These are phyloP conservation scores for Parastagonospora nodorum DNA, from an alignment of 2,329 filamentous ascomycete genomes.

Conservation along the genomic window DNA sequence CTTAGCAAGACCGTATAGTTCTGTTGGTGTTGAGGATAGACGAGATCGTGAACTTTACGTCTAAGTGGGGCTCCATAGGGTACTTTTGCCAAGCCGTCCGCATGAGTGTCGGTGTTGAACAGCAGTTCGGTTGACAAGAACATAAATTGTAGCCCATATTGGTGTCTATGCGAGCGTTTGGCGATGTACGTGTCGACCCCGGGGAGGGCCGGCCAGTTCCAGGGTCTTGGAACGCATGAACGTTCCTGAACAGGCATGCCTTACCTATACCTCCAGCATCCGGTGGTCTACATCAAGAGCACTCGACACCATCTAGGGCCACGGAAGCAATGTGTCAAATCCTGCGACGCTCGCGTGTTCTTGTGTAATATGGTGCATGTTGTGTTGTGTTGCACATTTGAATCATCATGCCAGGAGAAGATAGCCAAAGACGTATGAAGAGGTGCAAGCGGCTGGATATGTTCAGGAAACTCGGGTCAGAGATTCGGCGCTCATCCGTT, in stretches of 20 bases:
- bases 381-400: background rate
- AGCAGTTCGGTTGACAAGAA: slow-evolving; percentile 12
- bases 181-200: background rate
- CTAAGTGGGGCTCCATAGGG: background rate
- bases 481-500: slow-evolving; percentile 5
- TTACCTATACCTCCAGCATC: too few relatives aligned
- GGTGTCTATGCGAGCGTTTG: slow-evolving; percentile 3
- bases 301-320: background rate
- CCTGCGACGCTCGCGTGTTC: background rate
- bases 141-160: background rate
- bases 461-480: background rate
- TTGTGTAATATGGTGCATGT: background rate
- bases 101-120: slow-evolving; percentile 16
- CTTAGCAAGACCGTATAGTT: background rate
- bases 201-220: background rate
- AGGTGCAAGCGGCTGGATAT: background rate
- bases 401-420: background rate
- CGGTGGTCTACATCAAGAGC: background rate
- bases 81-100: slow-evolving; percentile 1
- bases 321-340: background rate
- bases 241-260: background rate
- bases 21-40: background rate
- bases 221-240: slow-evolving; percentile 20
- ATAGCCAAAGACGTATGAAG: background rate
- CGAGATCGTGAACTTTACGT: background rate